Base-by-base conservation (phyloP, 257 asterid species). In the Gentiana dahurica region DNA sequence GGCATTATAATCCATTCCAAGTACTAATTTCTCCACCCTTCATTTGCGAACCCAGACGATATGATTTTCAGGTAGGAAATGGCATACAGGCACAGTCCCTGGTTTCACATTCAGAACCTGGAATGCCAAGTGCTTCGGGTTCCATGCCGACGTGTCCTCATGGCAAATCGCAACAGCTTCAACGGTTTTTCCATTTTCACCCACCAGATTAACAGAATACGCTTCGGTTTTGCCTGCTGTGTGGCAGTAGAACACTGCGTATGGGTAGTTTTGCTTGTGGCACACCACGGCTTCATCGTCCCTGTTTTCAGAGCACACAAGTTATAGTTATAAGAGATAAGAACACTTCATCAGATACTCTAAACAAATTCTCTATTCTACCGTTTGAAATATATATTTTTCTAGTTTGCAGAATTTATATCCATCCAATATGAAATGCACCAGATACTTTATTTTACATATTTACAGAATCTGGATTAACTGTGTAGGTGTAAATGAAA, bases 71-170 rank as follows among this genome's bases (percentile, higher is more conserved):
- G 89, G 95, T 5, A 89, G 84, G 63, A 83, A 85, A 75, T 89
- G 97, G 62, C 97, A 89, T 56, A 89, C 68, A 0, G 95, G 89
- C 10, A 64, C 82, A 32, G 65, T 51, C 56, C 95, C 95, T 1
- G 95, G 97, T 68, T 79, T 74, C 70, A 88, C 84, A 54, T 83
- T 83, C 3, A 85, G 84, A 79, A 83, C 85, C 74, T 81, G 86
- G 50, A 88, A 85, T 8, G 94, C 95, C 83, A 88, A 62, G 56
- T 85, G 94, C 38, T 79, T 81, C 4, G 95, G 95, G 67, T 88
- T 85, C 97, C 97, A 85, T 33, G 69, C 70, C 9, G 94, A 74
- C 36, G 97, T 83, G 35, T 89, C 82, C 60, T 51, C 58, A 68
- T 89, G 97, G 79, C 97, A 89, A 55, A 83, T 83, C 0, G 84